Evolutionary conservation across 805 yeast genomes (phyloP).

Genomic region (Pichia paraexigua): DNA sequence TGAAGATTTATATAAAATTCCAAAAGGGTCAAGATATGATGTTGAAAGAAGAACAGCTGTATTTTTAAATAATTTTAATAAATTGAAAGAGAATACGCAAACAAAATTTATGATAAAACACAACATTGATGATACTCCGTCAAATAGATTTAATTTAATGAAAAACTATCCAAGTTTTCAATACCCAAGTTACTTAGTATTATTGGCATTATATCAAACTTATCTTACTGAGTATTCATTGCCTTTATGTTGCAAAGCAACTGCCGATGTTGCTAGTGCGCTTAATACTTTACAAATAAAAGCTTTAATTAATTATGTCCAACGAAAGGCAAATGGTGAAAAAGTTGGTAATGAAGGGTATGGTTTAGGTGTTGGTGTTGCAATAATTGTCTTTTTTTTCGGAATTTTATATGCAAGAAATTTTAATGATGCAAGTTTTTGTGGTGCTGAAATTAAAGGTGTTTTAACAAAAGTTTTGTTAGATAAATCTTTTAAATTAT

Average conservation of each 20-base stretch:
- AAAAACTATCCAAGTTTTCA: slow-evolving; percentile 31
- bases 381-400: slow-evolving; percentile 42
- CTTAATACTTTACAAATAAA: slow-evolving; percentile 62
- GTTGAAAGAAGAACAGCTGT: slow-evolving; percentile 32
- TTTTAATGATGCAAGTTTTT: slow-evolving; percentile 50
- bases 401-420: slow-evolving; percentile 51
- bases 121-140: slow-evolving; percentile 25
- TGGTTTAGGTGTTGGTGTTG: slow-evolving; percentile 69
- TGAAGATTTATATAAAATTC: slow-evolving; percentile 48
- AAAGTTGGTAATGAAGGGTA: slow-evolving; percentile 49
- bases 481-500: slow-evolving; percentile 57
- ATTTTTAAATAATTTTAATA: slow-evolving; percentile 31
- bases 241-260: slow-evolving; percentile 34
- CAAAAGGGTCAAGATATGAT: slow-evolving; percentile 29
- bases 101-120: slow-evolving; percentile 26
- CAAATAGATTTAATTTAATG: slow-evolving; percentile 25
- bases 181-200: slow-evolving; percentile 38
- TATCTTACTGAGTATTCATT: slow-evolving; percentile 38
- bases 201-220: slow-evolving; percentile 41
- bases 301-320: slow-evolving; percentile 58
- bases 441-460: slow-evolving; percentile 68
- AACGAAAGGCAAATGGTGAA: slow-evolving; percentile 37
- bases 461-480: slow-evolving; percentile 63
- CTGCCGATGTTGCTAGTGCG: slow-evolving; percentile 43
- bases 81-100: slow-evolving; percentile 26